Percentiles rank a stretch among this genome's conserved stretches.
Evolutionary conservation across 768 basidiomycete species (phyloP).

Genomic region (Lactarius vividus): DNA sequence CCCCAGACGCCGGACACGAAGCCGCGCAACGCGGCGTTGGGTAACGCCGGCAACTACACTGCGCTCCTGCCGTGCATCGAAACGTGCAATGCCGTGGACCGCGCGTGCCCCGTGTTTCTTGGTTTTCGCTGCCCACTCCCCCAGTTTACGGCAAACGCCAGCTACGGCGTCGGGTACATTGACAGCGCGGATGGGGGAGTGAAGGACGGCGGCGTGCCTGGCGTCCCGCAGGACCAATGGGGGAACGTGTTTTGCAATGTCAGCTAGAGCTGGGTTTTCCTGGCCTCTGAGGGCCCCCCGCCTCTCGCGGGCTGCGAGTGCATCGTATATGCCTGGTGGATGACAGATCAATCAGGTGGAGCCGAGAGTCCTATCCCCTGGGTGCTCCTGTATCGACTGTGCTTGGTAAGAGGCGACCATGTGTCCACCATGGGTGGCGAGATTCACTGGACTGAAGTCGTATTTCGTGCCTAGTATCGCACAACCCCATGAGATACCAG

Average conservation of each 20-base stretch:
- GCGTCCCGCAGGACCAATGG: slow-evolving; percentile 58
- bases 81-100: slow-evolving; percentile 66
- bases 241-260: slow-evolving; percentile 78
- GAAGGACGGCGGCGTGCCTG: slow-evolving; percentile 49
- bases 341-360: background rate
- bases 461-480: background rate
- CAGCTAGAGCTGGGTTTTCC: slow-evolving; percentile 18
- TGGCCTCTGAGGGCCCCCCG: background rate
- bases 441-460: background rate
- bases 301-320: background rate
- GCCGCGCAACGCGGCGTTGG: slow-evolving; percentile 50
- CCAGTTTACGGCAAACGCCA: slow-evolving; percentile 58
- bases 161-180: slow-evolving; percentile 76
- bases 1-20: slow-evolving; percentile 40
- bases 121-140: slow-evolving; percentile 64
- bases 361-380: background rate
- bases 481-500: background rate
- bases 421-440: background rate
- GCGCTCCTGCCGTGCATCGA: slow-evolving; percentile 77
- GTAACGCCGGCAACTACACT: slow-evolving; percentile 46
- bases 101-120: slow-evolving; percentile 74
- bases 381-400: background rate
- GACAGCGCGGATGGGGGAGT: slow-evolving; percentile 52
- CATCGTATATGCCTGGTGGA: background rate
- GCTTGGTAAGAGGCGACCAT: background rate